These are phyloP conservation scores for Boechera divaricarpa DNA, from an alignment of 345 rosid species.

Conservation along the genomic window DNA sequence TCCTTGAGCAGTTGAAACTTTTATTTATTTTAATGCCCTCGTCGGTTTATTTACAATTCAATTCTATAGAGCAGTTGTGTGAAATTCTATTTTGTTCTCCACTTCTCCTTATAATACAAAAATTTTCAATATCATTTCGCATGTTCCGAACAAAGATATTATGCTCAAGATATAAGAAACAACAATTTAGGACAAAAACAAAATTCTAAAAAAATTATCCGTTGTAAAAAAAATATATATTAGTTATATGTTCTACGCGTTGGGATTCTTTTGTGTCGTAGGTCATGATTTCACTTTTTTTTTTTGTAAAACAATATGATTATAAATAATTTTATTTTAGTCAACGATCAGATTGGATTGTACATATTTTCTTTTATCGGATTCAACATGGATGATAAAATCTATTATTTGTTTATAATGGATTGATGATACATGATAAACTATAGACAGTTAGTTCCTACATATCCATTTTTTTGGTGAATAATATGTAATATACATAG, in stretches of 20 bases:
- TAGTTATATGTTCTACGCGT: conserved; percentile 11
- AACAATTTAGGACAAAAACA: conserved; percentile 30
- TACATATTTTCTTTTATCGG: too few relatives aligned
- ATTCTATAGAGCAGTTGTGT: conserved; percentile 26
- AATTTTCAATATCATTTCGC: neutral
- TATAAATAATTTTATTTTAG: too few relatives aligned
- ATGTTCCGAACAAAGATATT: conserved; percentile 16
- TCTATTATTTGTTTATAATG: too few relatives aligned
- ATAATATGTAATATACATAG: too few relatives aligned
- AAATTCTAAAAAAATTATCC: neutral
- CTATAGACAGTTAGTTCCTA: too few relatives aligned
- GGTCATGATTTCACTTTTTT: neutral
- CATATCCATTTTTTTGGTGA: too few relatives aligned
- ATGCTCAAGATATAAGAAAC: conserved; percentile 31
- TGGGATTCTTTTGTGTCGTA: neutral
- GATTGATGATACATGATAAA: too few relatives aligned
- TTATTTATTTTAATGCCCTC: neutral
- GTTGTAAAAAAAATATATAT: neutral
- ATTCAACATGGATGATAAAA: too few relatives aligned
- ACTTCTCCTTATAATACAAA: conserved; percentile 8
- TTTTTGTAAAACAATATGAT: too few relatives aligned
- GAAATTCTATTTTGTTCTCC: conserved; percentile 10
- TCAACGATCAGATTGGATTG: too few relatives aligned
- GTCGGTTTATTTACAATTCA: conserved; percentile 10
- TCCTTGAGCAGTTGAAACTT: conserved; percentile 27